Conservation (phyloP, 1,284 basidiomycete species). For the Cutaneotrichosporon sp. region DNA sequence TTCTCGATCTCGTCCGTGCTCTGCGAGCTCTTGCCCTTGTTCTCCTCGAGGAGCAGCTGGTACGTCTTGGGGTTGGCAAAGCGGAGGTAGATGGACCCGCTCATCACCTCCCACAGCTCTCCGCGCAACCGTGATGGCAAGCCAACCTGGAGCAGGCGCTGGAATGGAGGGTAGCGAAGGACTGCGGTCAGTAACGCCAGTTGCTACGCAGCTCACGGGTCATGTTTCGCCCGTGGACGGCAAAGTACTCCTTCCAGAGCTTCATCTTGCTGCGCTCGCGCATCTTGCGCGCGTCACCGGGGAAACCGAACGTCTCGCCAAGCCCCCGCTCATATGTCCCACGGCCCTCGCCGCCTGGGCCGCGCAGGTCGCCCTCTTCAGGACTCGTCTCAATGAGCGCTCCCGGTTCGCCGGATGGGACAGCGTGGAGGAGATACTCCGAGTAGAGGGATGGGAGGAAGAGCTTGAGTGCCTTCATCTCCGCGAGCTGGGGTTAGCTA, state of each 20-base stretch:
- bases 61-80: constrained; percentile 86
- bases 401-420: constrained; percentile 7
- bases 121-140: constrained; percentile 92
- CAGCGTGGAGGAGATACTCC: constrained; percentile 68
- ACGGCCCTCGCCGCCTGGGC: constrained; percentile 55
- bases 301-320: constrained; percentile 84
- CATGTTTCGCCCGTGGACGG: constrained; percentile 54
- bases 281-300: constrained; percentile 90
- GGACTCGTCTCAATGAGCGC: constrained; percentile 23
- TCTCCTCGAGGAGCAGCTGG: constrained; percentile 71
- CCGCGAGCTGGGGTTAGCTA: constrained; percentile 62
- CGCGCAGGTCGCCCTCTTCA: constrained; percentile 58
- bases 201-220: constrained; percentile 38
- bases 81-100: constrained; percentile 88
- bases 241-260: constrained; percentile 88
- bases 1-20: constrained; percentile 99
- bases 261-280: constrained; percentile 97
- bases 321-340: constrained; percentile 74
- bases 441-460: constrained; percentile 94
- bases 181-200: constrained; percentile 59
- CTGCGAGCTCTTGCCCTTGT: constrained; percentile 75
- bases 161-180: constrained; percentile 95
- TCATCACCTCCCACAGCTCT: constrained; percentile 97
- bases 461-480: constrained; percentile 90
- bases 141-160: constrained; percentile 93